Evolutionary conservation across 2,329 filamentous ascomycete species (phyloP), one percentile per base, ranked within the genome.

Genomic region (Fusarium sp.): DNA sequence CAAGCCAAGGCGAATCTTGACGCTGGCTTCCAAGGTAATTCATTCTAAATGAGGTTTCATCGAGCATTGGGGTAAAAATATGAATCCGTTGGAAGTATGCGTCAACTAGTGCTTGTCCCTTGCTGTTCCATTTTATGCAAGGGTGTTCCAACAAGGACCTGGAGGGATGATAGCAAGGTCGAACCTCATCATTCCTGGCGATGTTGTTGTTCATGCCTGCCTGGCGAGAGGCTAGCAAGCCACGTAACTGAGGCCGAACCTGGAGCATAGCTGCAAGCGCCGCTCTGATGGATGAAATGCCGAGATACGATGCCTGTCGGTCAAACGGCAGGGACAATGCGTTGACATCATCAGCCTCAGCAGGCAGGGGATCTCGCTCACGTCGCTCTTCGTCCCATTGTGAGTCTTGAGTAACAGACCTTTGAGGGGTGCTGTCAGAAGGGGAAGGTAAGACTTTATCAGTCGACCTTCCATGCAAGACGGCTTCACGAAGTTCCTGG

Each of bases 311-410:
- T 8, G 61, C 61, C 30, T 64, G 61, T 20, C 56, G 30, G 28
- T 64, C 61, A 7, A 64, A 50, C 22, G 61, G 61, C 39, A 64
- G 56, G 3, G 61, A 64, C 18, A 64, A n/a, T 8, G 55, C 61
- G 30, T 64, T 64, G 30, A 64, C 61, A 44, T 64, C 61, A 42
- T 64, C 61, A 42, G 61, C 61, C 17, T 64, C 61, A 24, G 61
- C 28, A n/a, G 61, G 61, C 9, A 61, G 26, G 9, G 44, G 56
- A 28, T 62, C 56, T 22, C 55, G 24, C 32, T 50, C 55, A 7
- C 55, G 61, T 62, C 56, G 30, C 13, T 50, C 56, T 8, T 64
- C 61, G 26, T 64, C 61, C 61, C 61, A 50, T 5, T 64, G 36
- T 12, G 61, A 64, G 20, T 38, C 44, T 22, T 44, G 61, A 13